Evolutionary conservation across 2,329 filamentous ascomycete species (phyloP).

Genomic region (Talaromyces marneffei): DNA sequence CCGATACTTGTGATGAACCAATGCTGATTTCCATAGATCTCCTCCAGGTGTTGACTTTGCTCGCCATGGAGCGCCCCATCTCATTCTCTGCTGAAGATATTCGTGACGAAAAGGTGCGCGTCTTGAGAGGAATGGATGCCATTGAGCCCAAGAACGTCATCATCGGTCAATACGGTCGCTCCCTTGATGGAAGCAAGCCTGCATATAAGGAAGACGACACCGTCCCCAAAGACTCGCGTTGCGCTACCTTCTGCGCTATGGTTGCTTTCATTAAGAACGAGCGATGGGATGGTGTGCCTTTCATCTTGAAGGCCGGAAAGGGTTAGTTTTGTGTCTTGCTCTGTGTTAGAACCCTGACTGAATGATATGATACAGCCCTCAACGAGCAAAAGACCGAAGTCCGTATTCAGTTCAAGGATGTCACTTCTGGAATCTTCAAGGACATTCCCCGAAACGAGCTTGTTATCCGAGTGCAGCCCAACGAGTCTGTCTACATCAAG

Average conservation of each 20-base stretch:
- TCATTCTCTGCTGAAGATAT: conserved; percentile 98
- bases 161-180: conserved; percentile 97
- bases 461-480: conserved; percentile 97
- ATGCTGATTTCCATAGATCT: conserved; percentile 53
- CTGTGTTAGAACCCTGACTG: conserved; percentile 13
- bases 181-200: conserved; percentile 90
- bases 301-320: conserved; percentile 99
- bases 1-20: conserved; percentile 13
- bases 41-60: conserved; percentile 88
- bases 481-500: conserved; percentile 99
- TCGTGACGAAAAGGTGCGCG: conserved; percentile 94
- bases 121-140: conserved; percentile 83
- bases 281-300: conserved; percentile 97
- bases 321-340: conserved; percentile 29
- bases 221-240: conserved; percentile 92
- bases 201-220: conserved; percentile 99
- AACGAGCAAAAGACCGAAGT: conserved; percentile 99
- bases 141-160: conserved; percentile 99
- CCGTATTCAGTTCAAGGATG: conserved; percentile 98
- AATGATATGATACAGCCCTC: conserved; percentile 51
- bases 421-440: conserved; percentile 99
- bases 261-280: conserved; percentile 99
- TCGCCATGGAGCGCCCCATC: conserved; percentile 97
- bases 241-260: conserved; percentile 95
- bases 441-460: conserved; percentile 99